Evolutionary conservation across 2,329 filamentous ascomycete genomes (phyloP), one percentile per base, ranked within the genome.

Genomic region (Penicillium sp.): DNA sequence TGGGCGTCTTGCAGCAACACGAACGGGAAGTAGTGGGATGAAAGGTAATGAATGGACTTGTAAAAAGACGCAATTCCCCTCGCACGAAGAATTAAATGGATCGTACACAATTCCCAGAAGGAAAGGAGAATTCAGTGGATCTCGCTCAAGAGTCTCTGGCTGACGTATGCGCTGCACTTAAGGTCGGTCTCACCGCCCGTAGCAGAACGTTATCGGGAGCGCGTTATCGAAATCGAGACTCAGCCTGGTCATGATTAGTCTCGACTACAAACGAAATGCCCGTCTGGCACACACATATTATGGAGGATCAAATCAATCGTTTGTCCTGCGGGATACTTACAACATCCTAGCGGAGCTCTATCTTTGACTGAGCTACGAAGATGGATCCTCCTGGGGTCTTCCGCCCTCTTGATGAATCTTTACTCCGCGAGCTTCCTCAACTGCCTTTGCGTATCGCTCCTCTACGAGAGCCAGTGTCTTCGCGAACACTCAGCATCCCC

Each of bases 371-470:
- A 67, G 35, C 58, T 60, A 10, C 42, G 57, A 71, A 66, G 35
- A 77, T 76, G 73, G 72, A 74, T 68, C 59, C 70, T 53, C 71
- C 64, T 49, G 71, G 67, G 65, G 62, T 69, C 55, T 64, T 73
- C 65, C 70, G 74, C 46, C 66, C 71, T 48, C 75, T 78, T 59
- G 79, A 81, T 64, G 79, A 81, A 65, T 74, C 75, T 51, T 65
- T 75, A 54, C 72, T 76, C 40, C 77, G 76, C 51, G 79, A 80
- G 64, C 71, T 79, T 30, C 76, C 78, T 55, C 75, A 79, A 57
- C 73, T 77, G 11, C 76, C 76, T 62, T 71, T 82, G 54, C 78
- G 76, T 59, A 82, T 83, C 53, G 76, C 81, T 62, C 80, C 81
- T 55, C 73, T 83, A 25, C 80, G 80, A 35, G 77, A 81, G 64